Percentiles rank a stretch among this genome's conserved stretches.
phyloP scores from a whole-genome alignment of 2,329 filamentous ascomycete genomes.

The Neopestalotiopsis sp. region DNA sequence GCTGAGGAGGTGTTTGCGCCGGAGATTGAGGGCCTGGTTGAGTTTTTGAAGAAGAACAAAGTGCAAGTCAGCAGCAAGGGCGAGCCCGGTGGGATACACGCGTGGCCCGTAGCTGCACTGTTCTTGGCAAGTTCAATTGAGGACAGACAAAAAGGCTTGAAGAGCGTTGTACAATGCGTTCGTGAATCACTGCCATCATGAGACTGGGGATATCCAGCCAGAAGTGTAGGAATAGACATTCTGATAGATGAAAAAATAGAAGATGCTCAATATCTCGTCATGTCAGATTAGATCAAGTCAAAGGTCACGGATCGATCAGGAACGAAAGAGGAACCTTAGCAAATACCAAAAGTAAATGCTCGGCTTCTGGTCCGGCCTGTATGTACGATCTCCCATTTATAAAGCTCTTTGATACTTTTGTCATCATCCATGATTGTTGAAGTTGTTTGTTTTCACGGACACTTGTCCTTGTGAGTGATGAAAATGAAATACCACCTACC shows the following conservation, averaged over 20 bases:
- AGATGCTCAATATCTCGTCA: slow-evolving; percentile 26
- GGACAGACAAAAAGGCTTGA: slow-evolving; percentile 57
- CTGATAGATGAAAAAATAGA: not conserved
- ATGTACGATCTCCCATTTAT: slow-evolving; percentile 38
- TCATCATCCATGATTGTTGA: slow-evolving; percentile 38
- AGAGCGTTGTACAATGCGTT: slow-evolving; percentile 44
- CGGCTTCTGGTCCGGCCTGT: slow-evolving; percentile 51
- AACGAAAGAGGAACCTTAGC: slow-evolving; percentile 53
- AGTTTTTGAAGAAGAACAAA: slow-evolving; percentile 57
- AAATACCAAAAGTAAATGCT: slow-evolving; percentile 30
- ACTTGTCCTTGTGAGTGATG: slow-evolving; percentile 5
- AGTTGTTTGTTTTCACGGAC: not conserved
- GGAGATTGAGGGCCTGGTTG: slow-evolving; percentile 68
- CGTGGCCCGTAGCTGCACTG: slow-evolving; percentile 78
- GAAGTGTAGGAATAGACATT: not conserved
- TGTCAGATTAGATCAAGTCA: slow-evolving; percentile 73
- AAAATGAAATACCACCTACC: not conserved
- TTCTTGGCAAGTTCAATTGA: slow-evolving; percentile 56
- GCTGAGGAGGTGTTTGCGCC: slow-evolving; percentile 78
- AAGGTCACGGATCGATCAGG: slow-evolving; percentile 45
- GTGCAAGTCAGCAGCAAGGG: slow-evolving; percentile 61
- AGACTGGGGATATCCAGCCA: slow-evolving; percentile 17
- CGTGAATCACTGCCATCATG: slow-evolving; percentile 36
- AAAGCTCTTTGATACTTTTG: slow-evolving; percentile 36
- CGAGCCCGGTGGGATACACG: slow-evolving; percentile 74